Conservation (phyloP, 306 rosid genomes). For the Vachellia pachyceras region DNA sequence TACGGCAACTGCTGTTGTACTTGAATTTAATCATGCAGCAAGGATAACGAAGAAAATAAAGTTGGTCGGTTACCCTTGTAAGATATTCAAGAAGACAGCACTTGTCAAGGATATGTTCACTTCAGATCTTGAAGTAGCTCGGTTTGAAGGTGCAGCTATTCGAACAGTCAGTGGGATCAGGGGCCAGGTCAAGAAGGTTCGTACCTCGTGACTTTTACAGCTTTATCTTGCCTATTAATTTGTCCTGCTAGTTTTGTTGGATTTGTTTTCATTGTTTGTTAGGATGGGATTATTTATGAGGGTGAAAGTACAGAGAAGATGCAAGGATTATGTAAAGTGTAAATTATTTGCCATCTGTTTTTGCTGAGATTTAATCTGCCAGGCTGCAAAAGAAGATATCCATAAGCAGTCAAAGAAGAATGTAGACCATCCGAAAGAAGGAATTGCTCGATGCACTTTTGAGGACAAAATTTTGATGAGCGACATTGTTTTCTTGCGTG, state of each 20-base stretch:
- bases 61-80: slow-evolving; percentile 89
- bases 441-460: slow-evolving; percentile 93
- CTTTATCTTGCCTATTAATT: slow-evolving; percentile 16
- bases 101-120: slow-evolving; percentile 90
- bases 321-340: not conserved
- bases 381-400: slow-evolving; percentile 92
- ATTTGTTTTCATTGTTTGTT: slow-evolving; percentile 1
- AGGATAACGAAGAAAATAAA: slow-evolving; percentile 87
- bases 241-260: slow-evolving; percentile 28
- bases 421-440: slow-evolving; percentile 82
- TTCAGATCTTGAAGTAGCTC: slow-evolving; percentile 93
- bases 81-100: slow-evolving; percentile 95
- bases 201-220: slow-evolving; percentile 29
- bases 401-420: slow-evolving; percentile 76
- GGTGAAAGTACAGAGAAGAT: not conserved
- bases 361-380: slow-evolving; percentile 40
- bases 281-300: not conserved
- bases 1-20: slow-evolving; percentile 86
- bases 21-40: slow-evolving; percentile 84
- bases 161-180: slow-evolving; percentile 92
- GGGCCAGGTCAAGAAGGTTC: slow-evolving; percentile 97
- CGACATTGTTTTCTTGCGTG: slow-evolving; percentile 89
- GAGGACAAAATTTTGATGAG: slow-evolving; percentile 99
- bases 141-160: slow-evolving; percentile 93
- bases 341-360: slow-evolving; percentile 9